Evolutionary conservation across 805 yeast species (phyloP), one percentile per base, ranked within the genome.

Genomic region (Limtongozyma cylindracea): DNA sequence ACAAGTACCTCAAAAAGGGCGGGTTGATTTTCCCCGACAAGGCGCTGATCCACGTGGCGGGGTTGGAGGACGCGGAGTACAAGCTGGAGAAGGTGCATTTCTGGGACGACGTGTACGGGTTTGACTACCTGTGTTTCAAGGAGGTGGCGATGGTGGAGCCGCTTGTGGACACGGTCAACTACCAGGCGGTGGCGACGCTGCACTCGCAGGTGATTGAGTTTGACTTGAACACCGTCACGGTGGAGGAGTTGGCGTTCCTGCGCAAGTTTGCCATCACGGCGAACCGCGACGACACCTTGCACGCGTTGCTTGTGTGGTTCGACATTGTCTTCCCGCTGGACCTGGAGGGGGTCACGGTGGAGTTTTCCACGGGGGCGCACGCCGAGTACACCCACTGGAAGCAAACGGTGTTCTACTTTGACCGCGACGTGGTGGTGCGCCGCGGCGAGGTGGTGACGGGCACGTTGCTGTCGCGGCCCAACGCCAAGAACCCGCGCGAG

Each of bases 61-160:
- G 88, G 32, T 66, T 88, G 37, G 95, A 82, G 48, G 98, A 88
- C 45, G 73, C 73, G 13, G 72, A 76, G 28, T 88, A 80, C 51
- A 80, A 82, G 46, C 70, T 69, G 24, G 94, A 88, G 36, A 88
- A 84, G 40, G 63, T 84, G 32, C 70, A 69, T 34, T 88, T 64
- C 50, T 88, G 99, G 99, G 80, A 77, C 43, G 78, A 82, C 40
- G 93, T 88, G 13, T 88, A 88, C 38, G 98, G 99, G 4, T 88
- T 88, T 38, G 95, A 91, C 44, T 88, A 76, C 49, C 54, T 84
- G 19, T 95, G 94, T 20, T 82, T 88, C 45, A 66, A 73, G 31
- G 67, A 72, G 22, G 46, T 77, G 25, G 88, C 92, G 20, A 70
- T 77, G 69, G 58, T 66, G 20, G 98, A 88, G 47, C 99, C 99